Conservation (phyloP, 805 yeast genomes). For the Kuraishia floccosa region DNA sequence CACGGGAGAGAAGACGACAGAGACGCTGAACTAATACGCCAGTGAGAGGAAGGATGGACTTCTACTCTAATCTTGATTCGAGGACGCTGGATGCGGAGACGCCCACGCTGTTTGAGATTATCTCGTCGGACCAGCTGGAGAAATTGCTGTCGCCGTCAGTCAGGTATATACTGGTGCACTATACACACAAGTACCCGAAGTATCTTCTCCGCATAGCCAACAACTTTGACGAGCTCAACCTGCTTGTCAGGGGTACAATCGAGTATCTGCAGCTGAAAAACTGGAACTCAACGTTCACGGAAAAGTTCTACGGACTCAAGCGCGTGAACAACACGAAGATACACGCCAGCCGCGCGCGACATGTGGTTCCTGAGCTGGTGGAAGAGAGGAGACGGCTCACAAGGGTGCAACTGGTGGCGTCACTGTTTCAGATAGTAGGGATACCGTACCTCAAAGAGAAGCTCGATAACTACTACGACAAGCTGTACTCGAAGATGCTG, state of each 20-base stretch:
- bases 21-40: not conserved
- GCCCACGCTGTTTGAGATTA: slow-evolving; percentile 83
- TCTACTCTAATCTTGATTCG: slow-evolving; percentile 70
- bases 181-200: slow-evolving; percentile 70
- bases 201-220: slow-evolving; percentile 50
- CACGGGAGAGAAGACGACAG: not conserved
- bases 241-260: slow-evolving; percentile 45
- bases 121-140: slow-evolving; percentile 74
- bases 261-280: slow-evolving; percentile 60
- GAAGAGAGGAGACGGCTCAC: slow-evolving; percentile 44
- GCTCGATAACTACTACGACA: slow-evolving; percentile 51
- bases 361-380: slow-evolving; percentile 13
- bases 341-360: slow-evolving; percentile 2
- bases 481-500: slow-evolving; percentile 45
- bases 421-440: slow-evolving; percentile 51
- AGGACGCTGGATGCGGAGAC: slow-evolving; percentile 59
- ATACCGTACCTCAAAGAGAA: slow-evolving; percentile 63
- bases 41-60: slow-evolving; percentile 41
- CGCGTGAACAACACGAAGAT: slow-evolving; percentile 26
- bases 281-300: slow-evolving; percentile 85
- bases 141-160: slow-evolving; percentile 71
- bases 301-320: slow-evolving; percentile 84
- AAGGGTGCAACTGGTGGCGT: slow-evolving; percentile 35
- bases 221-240: slow-evolving; percentile 67
- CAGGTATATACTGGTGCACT: slow-evolving; percentile 68